Evolutionary conservation across 1,284 basidiomycete genomes (phyloP).

Genomic region (Trichosporon asahii): DNA sequence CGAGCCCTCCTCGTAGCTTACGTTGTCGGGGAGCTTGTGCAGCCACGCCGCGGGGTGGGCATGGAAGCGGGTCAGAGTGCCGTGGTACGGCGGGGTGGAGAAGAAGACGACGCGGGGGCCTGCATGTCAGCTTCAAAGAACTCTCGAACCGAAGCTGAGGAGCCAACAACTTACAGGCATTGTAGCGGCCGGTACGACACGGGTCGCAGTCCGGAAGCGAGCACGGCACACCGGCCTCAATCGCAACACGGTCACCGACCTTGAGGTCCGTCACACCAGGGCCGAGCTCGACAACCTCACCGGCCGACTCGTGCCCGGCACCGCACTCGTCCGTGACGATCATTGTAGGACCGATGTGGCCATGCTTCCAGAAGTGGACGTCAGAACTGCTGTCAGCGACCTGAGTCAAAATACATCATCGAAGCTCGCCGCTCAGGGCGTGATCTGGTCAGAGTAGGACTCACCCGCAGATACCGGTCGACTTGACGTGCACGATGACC

Average conservation of each 20-base stretch:
- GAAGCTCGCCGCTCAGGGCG: too few species aligned
- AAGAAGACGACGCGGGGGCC: slow-evolving; percentile 55
- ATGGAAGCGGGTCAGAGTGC: slow-evolving; percentile 55
- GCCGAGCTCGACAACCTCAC: slow-evolving; percentile 54
- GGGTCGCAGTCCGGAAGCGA: slow-evolving; percentile 53
- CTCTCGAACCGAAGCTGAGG: too few species aligned
- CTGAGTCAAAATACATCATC: too few species aligned
- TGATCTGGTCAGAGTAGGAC: slow-evolving; percentile 18
- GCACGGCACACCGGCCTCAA: slow-evolving; percentile 58
- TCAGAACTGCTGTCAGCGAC: slow-evolving; percentile 47
- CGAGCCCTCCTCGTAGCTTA: slow-evolving; percentile 56
- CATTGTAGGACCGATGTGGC: slow-evolving; percentile 51
- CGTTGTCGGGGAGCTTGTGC: slow-evolving; percentile 55
- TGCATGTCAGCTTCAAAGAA: slow-evolving; percentile 18
- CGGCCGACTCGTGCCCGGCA: slow-evolving; percentile 53
- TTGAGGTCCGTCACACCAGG: slow-evolving; percentile 49
- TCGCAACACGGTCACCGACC: slow-evolving; percentile 54
- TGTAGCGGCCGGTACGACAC: slow-evolving; percentile 57
- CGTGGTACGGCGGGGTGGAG: slow-evolving; percentile 55
- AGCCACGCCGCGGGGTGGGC: slow-evolving; percentile 58
- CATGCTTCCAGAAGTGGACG: slow-evolving; percentile 58
- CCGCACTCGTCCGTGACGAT: slow-evolving; percentile 52
- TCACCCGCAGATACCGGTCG: slow-evolving; percentile 55
- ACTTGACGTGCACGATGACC: slow-evolving; percentile 51
- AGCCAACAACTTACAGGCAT: slow-evolving; percentile 49